Evolutionary conservation across 1,284 basidiomycete species (phyloP), one percentile per base, ranked within the genome.

Genomic region (Tilletia horrida): DNA sequence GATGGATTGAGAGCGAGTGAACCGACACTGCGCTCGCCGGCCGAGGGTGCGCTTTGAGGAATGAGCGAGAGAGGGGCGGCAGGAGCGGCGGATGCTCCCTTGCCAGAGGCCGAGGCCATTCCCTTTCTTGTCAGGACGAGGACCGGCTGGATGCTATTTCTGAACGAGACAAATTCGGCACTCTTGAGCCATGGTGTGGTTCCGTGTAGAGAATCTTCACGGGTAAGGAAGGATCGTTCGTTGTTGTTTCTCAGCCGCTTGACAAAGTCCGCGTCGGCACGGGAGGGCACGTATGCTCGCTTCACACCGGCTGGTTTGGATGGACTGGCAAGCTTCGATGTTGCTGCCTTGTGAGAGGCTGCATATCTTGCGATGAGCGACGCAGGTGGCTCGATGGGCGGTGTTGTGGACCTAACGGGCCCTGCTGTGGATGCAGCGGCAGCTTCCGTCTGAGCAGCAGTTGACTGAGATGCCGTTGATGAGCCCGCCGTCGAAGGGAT

Each of bases 251-350:
- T 67, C 52, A 81, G 61, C 18, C 73, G 69, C 55, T 79, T 76
- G 59, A 81, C 79, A 62, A 79, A 80, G 45, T 78, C 75, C n/a
- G 72, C 71, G 66, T 81, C 79, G 7, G 72, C 64, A 23, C 66
- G 52, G 59, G 77, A 71, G 14, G 77, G 76, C 11, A 76, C 70
- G 76, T 80, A 81, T 0, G 70, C 68, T 16, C 78, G 69, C 62
- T 79, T 80, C 14, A 68, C 50, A 18, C 67, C 70, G 7, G 55
- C 42, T 2, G 68, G 57, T n/a, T 66, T 27, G 21, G 59, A n/a
- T 27, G 14, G 42, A 35, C 27, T 18, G 43, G 47, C 63, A 14
- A 59, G 23, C 40, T 57, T 18, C 43, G 59, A 29, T 18, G 29
- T 25, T 14, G 50, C 47, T 16, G 64, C 64, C 29, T 8, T 25